Evolutionary conservation across 345 rosid species (phyloP).

Genomic region (Hevea brasiliensis): DNA sequence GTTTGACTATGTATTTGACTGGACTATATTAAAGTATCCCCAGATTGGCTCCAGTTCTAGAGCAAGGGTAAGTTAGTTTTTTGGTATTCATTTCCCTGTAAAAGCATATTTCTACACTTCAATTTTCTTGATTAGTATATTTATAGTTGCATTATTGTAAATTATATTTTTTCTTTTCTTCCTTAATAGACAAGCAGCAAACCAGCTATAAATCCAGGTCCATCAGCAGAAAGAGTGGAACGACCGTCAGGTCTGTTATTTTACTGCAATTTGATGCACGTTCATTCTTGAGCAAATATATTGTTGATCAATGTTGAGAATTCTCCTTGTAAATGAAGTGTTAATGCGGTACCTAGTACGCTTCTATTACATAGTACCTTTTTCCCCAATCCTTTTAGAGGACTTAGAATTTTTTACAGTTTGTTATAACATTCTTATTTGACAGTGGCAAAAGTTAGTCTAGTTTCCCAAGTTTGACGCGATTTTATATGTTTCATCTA

Average conservation of each 20-base stretch:
- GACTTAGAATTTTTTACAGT: background rate
- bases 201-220: slow-evolving; percentile 48
- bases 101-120: background rate
- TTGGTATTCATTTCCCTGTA: slow-evolving; percentile 1
- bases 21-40: slow-evolving; percentile 87
- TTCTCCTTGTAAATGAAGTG: background rate
- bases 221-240: slow-evolving; percentile 53
- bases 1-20: slow-evolving; percentile 90
- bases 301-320: background rate
- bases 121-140: background rate
- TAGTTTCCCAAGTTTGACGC: slow-evolving; percentile 11
- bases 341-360: background rate
- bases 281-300: background rate
- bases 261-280: background rate
- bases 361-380: background rate
- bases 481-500: slow-evolving; percentile 11
- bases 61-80: slow-evolving; percentile 47
- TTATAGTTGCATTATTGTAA: background rate
- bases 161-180: background rate
- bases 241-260: slow-evolving; percentile 39
- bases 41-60: slow-evolving; percentile 80
- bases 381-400: background rate
- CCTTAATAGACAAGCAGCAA: slow-evolving; percentile 47
- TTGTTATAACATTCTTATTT: background rate
- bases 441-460: background rate